Conservation (phyloP, 352 stramenopile species). For the Halophytophthora batemanensis region DNA sequence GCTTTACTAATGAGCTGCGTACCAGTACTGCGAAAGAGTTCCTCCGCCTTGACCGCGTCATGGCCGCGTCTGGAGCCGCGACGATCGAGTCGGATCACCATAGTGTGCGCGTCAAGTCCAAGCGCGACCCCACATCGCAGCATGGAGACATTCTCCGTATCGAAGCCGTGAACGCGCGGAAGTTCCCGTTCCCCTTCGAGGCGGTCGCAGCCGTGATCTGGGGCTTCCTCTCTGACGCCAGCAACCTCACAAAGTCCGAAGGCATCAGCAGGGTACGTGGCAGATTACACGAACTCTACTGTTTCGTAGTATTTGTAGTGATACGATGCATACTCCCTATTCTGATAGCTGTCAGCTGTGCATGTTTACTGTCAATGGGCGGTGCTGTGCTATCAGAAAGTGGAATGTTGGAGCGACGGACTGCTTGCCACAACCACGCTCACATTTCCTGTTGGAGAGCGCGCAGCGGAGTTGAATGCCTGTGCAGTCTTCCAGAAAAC, state of each 20-base stretch:
- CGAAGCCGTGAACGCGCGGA: slow-evolving; percentile 19
- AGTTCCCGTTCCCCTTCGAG: slow-evolving; percentile 34
- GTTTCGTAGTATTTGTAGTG: background rate
- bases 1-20: slow-evolving; percentile 23
- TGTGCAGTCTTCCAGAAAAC: slow-evolving; percentile 10
- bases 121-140: slow-evolving; percentile 6
- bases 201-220: slow-evolving; percentile 29
- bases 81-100: slow-evolving; percentile 21
- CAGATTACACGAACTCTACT: background rate
- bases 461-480: slow-evolving; percentile 8
- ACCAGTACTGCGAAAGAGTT: slow-evolving; percentile 18
- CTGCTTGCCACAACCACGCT: slow-evolving; percentile 26
- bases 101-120: slow-evolving; percentile 21
- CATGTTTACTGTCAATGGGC: too few relatives aligned
- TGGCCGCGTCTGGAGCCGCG: slow-evolving; percentile 10
- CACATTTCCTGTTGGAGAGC: slow-evolving; percentile 16
- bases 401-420: slow-evolving; percentile 21
- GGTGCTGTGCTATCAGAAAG: slow-evolving; percentile 6
- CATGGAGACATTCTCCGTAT: slow-evolving; percentile 18
- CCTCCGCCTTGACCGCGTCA: slow-evolving; percentile 15
- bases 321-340: background rate
- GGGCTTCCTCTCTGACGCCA: slow-evolving; percentile 25
- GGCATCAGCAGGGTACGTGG: slow-evolving; percentile 11
- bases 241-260: slow-evolving; percentile 16
- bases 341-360: background rate